Evolutionary conservation across 768 basidiomycete species (phyloP).

Genomic region (Russula foetens): DNA sequence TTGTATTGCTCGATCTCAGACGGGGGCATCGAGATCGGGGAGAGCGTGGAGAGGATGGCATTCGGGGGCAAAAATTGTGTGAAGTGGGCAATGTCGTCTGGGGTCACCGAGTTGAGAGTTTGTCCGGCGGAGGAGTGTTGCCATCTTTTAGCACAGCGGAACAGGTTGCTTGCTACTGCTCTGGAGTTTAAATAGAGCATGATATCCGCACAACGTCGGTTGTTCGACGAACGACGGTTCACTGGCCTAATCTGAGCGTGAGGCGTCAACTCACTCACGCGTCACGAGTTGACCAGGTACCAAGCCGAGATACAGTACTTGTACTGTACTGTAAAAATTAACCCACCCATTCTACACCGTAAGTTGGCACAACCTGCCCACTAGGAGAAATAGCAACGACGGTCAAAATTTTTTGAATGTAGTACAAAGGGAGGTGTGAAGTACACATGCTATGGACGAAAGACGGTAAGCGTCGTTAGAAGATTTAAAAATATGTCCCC

Average conservation of each 20-base stretch:
- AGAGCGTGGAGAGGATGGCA: constrained; percentile 61
- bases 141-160: constrained; percentile 14
- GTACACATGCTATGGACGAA: not conserved
- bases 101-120: constrained; percentile 35
- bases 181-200: constrained; percentile 18
- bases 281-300: no score
- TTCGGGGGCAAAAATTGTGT: constrained; percentile 51
- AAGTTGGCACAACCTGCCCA: no score
- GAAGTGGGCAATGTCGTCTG: constrained; percentile 59
- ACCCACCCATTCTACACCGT: not conserved
- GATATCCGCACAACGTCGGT: not conserved
- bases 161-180: not conserved
- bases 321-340: no score
- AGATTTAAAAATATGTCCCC: constrained; percentile 4
- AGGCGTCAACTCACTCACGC: not conserved
- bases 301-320: no score
- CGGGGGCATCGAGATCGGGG: constrained; percentile 37
- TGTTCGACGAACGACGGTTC: not conserved
- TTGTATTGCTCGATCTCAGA: constrained; percentile 77
- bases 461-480: not conserved
- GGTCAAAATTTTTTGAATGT: no score
- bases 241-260: not conserved
- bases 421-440: no score
- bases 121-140: constrained; percentile 21
- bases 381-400: no score